Evolutionary conservation across 225 moss, liverwort and hornwort species (phyloP), one percentile per base, ranked within the genome.

Genomic region (Pseudisothecium myosuroides): DNA sequence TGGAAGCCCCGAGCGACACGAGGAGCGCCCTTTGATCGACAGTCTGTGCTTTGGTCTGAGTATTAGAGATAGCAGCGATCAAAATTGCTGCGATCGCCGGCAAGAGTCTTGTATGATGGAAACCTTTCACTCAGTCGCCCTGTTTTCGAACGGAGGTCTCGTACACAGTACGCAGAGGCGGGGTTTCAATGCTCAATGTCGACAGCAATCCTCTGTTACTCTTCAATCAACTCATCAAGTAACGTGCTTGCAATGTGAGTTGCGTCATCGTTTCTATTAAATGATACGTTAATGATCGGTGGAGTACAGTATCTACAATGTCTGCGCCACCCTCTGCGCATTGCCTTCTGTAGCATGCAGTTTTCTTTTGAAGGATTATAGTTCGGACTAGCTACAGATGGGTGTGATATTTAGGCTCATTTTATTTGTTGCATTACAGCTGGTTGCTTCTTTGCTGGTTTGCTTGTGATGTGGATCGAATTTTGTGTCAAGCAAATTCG

Each of bases 181-280:
- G 58, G 66, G 79, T 67, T 80, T 89, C 54, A 61, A 74, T 60
- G 71, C 86, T 65, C 88, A 86, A 82, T 83, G 64, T 78, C 88
- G 66, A 72, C 76, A 69, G 45, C 88, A 92, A 67, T 74, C 79
- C 83, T 83, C 83, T 59, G 90, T 32, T 56, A 34, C 69, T 82
- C 55, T 87, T 62, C 92, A 49, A 76, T 91, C 89, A 82, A 56
- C 85, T 81, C 85, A 74, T 86, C 90, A 56, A 85, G 81, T 41
- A 39, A 89, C 87, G 50, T 84, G 91, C 91, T 82, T 92, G 87
- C 87, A 91, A 73, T 91, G 92, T 92, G 91, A 92, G 92, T 87
- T 71, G 77, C 50, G 55, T 72, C 41, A 63, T 86, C 84, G 37
- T 47, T 77, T 82, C 58, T 69, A 43, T 58, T 82, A 60, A 81